phyloP scores from a whole-genome alignment of 2,329 filamentous ascomycete genomes.

The Epichloe sylvatica region DNA sequence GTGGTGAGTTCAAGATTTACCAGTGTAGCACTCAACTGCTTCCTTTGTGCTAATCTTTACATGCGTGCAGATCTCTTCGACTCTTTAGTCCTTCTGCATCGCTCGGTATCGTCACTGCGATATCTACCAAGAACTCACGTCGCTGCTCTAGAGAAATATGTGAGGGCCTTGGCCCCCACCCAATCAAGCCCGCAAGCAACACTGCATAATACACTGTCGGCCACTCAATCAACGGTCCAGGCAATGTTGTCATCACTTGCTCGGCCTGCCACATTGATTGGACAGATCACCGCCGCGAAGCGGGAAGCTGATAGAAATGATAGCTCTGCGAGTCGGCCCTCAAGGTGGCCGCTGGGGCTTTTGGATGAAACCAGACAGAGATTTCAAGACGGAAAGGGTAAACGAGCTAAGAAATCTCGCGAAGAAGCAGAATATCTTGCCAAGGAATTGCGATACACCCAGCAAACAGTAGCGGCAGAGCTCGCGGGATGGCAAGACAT shows the following conservation, averaged over 20 bases:
- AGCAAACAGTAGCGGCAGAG: conserved; percentile 84
- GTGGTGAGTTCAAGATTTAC: conserved; percentile 30
- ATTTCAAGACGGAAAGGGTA: conserved; percentile 70
- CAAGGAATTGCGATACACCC: conserved; percentile 75
- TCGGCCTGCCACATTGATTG: conserved; percentile 65
- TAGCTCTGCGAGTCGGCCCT: conserved; percentile 57
- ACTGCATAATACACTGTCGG: conserved; percentile 64
- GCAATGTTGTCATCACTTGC: conserved; percentile 69
- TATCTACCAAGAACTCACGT: conserved; percentile 58
- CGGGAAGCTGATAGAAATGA: conserved; percentile 67
- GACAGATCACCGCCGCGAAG: conserved; percentile 57
- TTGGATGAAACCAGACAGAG: conserved; percentile 79
- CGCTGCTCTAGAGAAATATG: conserved; percentile 59
- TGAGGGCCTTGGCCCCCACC: conserved; percentile 46
- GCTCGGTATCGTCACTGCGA: conserved; percentile 38
- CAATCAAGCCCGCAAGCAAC: conserved; percentile 59
- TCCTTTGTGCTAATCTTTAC: background rate
- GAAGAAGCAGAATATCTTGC: conserved; percentile 61
- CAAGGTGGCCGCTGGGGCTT: conserved; percentile 67
- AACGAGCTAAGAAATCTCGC: conserved; percentile 57
- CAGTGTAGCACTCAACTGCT: background rate
- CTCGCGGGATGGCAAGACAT: conserved; percentile 88
- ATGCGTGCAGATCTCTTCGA: conserved; percentile 48
- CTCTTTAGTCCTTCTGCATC: conserved; percentile 41
- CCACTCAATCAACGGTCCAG: conserved; percentile 70